These are phyloP conservation scores for Gossypium davidsonii DNA, from an alignment of 441 rosid genomes.

Conservation along the genomic window DNA sequence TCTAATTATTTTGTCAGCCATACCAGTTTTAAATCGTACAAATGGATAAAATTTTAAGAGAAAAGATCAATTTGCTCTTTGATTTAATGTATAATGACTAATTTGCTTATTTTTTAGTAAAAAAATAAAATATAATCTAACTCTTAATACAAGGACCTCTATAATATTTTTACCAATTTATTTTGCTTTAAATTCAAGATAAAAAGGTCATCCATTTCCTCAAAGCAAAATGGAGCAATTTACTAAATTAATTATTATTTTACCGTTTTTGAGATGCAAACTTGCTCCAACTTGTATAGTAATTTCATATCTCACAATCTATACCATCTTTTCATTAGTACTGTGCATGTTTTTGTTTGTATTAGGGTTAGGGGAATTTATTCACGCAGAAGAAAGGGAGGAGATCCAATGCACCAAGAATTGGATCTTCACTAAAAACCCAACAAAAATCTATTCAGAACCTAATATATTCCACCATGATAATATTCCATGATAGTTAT, in stretches of 20 bases:
- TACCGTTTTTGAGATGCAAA: not conserved
- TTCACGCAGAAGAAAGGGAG: not conserved
- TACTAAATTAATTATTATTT: not conserved
- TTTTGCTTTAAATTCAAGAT: not conserved
- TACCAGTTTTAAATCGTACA: too few relatives aligned
- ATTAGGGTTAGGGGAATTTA: not conserved
- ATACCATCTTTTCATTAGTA: not conserved
- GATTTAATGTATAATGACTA: too few relatives aligned
- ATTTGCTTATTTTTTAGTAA: too few relatives aligned
- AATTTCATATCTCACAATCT: not conserved
- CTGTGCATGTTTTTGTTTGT: constrained; percentile 2
- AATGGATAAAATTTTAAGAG: too few relatives aligned
- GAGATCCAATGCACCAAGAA: not conserved
- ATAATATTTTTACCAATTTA: too few relatives aligned
- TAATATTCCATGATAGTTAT: not conserved
- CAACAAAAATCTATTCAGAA: not conserved
- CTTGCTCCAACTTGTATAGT: not conserved
- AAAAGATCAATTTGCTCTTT: too few relatives aligned
- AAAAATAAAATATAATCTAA: too few relatives aligned
- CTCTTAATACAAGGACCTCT: too few relatives aligned
- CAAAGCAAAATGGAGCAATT: not conserved
- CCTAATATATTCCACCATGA: constrained; percentile 2
- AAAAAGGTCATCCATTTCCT: not conserved
- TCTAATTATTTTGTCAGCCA: too few relatives aligned
- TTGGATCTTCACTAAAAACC: not conserved